Evolutionary conservation across 1,139 yeast genomes (phyloP).

Genomic region (Hyphopichia khmerensis): DNA sequence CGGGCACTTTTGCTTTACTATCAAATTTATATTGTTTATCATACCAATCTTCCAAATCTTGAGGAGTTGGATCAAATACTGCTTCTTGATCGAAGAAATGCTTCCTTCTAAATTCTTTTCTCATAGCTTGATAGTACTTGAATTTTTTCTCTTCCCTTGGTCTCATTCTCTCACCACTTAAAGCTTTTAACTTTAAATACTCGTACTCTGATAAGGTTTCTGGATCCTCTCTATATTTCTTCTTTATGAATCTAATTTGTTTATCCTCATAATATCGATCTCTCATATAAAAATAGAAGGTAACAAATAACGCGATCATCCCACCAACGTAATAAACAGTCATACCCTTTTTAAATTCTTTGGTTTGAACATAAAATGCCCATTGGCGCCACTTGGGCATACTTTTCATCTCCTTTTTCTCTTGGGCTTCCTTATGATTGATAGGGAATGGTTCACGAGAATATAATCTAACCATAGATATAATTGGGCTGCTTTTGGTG

Average conservation of each 20-base stretch:
- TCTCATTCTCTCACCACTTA: slow-evolving; percentile 48
- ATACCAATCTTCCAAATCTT: slow-evolving; percentile 46
- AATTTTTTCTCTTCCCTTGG: slow-evolving; percentile 57
- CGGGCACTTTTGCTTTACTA: slow-evolving; percentile 24
- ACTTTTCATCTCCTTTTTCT: slow-evolving; percentile 20
- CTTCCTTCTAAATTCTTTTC: slow-evolving; percentile 50
- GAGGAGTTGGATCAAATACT: slow-evolving; percentile 54
- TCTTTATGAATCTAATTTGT: slow-evolving; percentile 50
- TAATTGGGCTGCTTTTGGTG: not conserved
- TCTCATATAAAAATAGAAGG: slow-evolving; percentile 66
- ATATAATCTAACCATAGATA: slow-evolving; percentile 8
- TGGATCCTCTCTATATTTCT: slow-evolving; percentile 40
- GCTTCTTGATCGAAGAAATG: slow-evolving; percentile 43
- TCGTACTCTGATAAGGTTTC: slow-evolving; percentile 58
- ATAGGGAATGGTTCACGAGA: slow-evolving; percentile 33
- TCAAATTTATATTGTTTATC: slow-evolving; percentile 34
- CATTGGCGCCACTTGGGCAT: slow-evolving; percentile 41
- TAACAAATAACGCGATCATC: slow-evolving; percentile 53
- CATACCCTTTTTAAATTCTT: slow-evolving; percentile 39
- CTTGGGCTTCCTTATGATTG: slow-evolving; percentile 25
- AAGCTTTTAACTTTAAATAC: slow-evolving; percentile 55
- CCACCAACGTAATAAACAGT: slow-evolving; percentile 55
- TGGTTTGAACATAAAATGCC: slow-evolving; percentile 37
- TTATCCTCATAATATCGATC: slow-evolving; percentile 66
- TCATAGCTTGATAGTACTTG: slow-evolving; percentile 51